A percentile compares a stretch with the other conserved stretches of the same genome.
Evolutionary conservation across 306 rosid species (phyloP).

Genomic region (Dryas drummondii): DNA sequence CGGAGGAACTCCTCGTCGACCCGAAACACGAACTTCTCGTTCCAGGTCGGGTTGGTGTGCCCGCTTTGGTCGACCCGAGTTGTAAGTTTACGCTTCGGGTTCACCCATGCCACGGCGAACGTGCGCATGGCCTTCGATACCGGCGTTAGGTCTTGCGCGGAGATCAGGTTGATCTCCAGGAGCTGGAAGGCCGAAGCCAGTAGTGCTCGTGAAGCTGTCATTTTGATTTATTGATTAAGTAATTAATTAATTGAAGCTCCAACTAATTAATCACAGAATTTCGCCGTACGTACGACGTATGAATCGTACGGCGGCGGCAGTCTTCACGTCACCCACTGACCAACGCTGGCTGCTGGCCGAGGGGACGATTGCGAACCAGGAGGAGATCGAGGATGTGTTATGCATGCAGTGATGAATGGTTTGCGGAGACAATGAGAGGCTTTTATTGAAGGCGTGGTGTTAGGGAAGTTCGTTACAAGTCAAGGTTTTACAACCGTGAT

Average conservation of each 20-base stretch:
- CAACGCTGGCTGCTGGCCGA: background rate
- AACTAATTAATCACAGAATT: background rate
- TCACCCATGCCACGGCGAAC: slow-evolving; percentile 71
- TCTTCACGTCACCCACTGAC: background rate
- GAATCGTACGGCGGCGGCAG: background rate
- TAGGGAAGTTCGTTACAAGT: slow-evolving; percentile 11
- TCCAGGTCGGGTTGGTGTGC: slow-evolving; percentile 66
- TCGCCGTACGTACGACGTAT: background rate
- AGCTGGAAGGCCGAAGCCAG: slow-evolving; percentile 29
- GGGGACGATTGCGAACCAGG: too few species aligned
- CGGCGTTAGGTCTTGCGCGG: slow-evolving; percentile 53
- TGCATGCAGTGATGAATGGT: background rate
- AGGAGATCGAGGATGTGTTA: background rate
- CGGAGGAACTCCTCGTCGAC: slow-evolving; percentile 50
- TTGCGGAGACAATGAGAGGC: slow-evolving; percentile 3
- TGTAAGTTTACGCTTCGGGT: slow-evolving; percentile 51
- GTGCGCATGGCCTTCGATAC: slow-evolving; percentile 49
- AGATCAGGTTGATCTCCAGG: slow-evolving; percentile 65
- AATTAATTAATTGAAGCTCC: background rate
- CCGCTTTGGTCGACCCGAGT: slow-evolving; percentile 55
- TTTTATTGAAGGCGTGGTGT: slow-evolving; percentile 10
- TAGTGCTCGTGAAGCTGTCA: background rate
- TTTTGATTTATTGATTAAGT: background rate
- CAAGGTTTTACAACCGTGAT: slow-evolving; percentile 12
- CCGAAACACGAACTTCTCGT: slow-evolving; percentile 73